Evolutionary conservation across 805 yeast species (phyloP).

Genomic region (Candida mattraensis): DNA sequence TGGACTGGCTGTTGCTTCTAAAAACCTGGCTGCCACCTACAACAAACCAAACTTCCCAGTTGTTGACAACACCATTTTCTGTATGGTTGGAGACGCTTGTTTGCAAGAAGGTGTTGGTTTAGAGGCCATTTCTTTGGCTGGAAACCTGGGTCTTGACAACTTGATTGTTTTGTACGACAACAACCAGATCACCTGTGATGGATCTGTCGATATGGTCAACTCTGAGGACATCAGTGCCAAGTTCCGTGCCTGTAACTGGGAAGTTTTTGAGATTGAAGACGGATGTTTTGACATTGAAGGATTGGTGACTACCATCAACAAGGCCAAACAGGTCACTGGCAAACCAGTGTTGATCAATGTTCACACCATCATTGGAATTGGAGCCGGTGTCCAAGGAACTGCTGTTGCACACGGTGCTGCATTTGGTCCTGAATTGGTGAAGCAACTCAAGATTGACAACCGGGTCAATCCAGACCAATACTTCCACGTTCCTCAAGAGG

Average conservation of each 20-base stretch:
- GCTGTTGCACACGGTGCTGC: constrained; percentile 96
- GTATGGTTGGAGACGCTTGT: constrained; percentile 95
- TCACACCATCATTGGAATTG: constrained; percentile 90
- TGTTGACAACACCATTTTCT: constrained; percentile 73
- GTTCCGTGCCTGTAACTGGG: constrained; percentile 94
- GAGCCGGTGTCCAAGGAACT: constrained; percentile 81
- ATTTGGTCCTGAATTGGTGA: constrained; percentile 86
- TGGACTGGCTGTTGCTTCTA: constrained; percentile 93
- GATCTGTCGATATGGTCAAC: constrained; percentile 84
- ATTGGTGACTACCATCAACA: constrained; percentile 66
- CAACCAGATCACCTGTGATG: constrained; percentile 95
- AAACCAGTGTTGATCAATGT: constrained; percentile 90
- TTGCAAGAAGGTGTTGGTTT: constrained; percentile 96
- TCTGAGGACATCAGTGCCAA: constrained; percentile 88
- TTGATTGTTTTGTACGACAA: constrained; percentile 94
- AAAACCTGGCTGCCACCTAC: constrained; percentile 86
- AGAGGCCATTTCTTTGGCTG: constrained; percentile 93
- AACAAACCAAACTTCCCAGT: constrained; percentile 79
- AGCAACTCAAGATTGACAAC: constrained; percentile 73
- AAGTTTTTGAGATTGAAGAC: constrained; percentile 69
- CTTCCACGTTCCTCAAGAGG: constrained; percentile 81
- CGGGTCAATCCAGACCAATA: constrained; percentile 85
- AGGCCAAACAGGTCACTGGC: constrained; percentile 68
- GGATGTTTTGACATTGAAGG: constrained; percentile 79
- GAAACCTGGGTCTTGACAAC: constrained; percentile 89